Base-by-base conservation (phyloP, 2,329 filamentous ascomycete species). In the Aspergillus unguis region DNA sequence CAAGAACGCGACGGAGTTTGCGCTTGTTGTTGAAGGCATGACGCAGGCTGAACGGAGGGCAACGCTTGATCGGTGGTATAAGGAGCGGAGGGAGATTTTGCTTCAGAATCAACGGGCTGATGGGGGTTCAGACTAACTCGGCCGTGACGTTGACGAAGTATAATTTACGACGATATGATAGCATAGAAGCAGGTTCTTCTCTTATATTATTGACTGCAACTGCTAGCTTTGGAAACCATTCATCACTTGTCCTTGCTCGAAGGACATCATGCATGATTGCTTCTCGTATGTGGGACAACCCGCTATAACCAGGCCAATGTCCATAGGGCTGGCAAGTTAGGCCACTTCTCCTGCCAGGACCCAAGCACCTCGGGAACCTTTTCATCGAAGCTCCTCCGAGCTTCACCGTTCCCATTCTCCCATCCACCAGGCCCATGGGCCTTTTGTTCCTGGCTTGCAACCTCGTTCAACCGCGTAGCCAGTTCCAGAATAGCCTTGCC, bases 271-370 rank as follows among this genome's bases (percentile, higher is more conserved):
- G 17, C 17, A 17, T 17, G 17, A 17, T 17, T 17, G 17, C 17
- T 17, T 17, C 17, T 17, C 17, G 17, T 17, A 17, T 17, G 17
- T 17, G 17, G 17, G 17, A 38, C 36, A 11, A 33, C n/a, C 36
- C 7, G 35, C 58, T 75, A 97, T 67, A 97, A 90, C 92, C 94
- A 99, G 27, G 91, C 90, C 68, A 97, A 69, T 26, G 92, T 97
- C 94, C 94, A 99, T 51, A 94, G 80, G 2, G 91, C 89, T 17
- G 94, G 94, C 62, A 97, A 73, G 62, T 90, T 87, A 4, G 94
- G 92, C 90, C 92, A 96, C 62, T 87, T 83, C 71, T 96, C 92
- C 74, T 99, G 94, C 94, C 94, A 99, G 48, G 85, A 84, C 2
- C 85, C 92, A 55, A 99, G 75, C 33, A 99, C 88, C 59, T 96